phyloP scores from a whole-genome alignment of 352 stramenopile genomes.

The Blastocystis sp. region DNA sequence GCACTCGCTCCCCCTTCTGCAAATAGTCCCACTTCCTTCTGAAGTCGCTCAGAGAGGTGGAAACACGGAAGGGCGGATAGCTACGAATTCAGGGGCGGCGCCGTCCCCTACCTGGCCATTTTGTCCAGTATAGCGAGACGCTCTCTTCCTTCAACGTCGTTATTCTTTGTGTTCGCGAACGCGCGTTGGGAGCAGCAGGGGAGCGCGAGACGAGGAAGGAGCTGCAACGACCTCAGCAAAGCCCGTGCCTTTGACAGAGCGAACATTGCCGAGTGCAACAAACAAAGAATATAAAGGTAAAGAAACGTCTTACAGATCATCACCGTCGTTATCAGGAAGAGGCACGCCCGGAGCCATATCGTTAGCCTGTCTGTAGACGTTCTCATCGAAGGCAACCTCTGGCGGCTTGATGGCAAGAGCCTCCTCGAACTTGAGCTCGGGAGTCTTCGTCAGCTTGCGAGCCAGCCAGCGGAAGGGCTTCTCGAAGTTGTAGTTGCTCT shows the following conservation, averaged over 20 bases:
- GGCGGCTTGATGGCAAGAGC: slow-evolving; percentile 59
- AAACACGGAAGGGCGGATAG: slow-evolving; percentile 56
- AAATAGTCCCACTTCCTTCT: slow-evolving; percentile 86
- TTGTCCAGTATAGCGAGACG: slow-evolving; percentile 10
- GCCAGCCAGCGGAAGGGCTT: slow-evolving; percentile 99
- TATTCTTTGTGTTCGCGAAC: not conserved
- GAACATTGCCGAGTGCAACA: slow-evolving; percentile 34
- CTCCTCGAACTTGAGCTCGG: slow-evolving; percentile 54
- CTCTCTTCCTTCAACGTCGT: slow-evolving; percentile 36
- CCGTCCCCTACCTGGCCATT: slow-evolving; percentile 3
- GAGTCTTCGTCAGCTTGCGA: slow-evolving; percentile 86
- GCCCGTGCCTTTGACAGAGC: not conserved
- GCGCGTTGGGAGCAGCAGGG: not conserved
- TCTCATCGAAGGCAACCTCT: slow-evolving; percentile 59
- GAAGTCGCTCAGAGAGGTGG: slow-evolving; percentile 22
- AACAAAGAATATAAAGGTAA: slow-evolving; percentile 37
- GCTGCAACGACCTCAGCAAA: not conserved
- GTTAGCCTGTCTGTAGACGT: slow-evolving; percentile 43
- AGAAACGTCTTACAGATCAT: slow-evolving; percentile 70
- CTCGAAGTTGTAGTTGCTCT: slow-evolving; percentile 99
- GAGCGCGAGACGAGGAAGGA: not conserved
- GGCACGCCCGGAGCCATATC: slow-evolving; percentile 49
- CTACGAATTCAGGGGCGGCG: not conserved
- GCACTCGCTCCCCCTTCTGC: slow-evolving; percentile 74
- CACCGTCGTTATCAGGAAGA: slow-evolving; percentile 55